phyloP scores from a whole-genome alignment of 2,329 filamentous ascomycete genomes.

The Fusarium sp. region DNA sequence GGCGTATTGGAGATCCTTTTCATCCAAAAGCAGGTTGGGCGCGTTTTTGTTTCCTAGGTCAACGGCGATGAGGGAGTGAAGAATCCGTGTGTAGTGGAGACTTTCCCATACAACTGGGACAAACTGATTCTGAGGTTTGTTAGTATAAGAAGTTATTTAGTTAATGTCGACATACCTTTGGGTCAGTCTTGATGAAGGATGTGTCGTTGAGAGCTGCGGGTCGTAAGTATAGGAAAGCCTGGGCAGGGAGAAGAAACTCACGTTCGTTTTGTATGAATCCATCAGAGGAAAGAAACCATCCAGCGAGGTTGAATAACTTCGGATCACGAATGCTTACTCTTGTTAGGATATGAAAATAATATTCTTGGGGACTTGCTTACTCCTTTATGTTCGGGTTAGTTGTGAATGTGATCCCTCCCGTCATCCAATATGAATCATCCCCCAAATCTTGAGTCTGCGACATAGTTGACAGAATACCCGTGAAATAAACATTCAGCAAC shows the following conservation, averaged over 20 bases:
- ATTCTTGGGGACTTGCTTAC: not conserved
- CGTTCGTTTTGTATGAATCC: not conserved
- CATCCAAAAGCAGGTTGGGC: not conserved
- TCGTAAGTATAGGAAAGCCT: not conserved
- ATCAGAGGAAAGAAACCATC: conserved; percentile 14
- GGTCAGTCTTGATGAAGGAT: not conserved
- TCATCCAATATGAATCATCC: conserved; percentile 2
- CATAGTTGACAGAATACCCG: conserved; percentile 10
- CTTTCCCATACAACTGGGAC: not conserved
- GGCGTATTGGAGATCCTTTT: conserved; percentile 15
- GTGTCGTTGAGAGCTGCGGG: not conserved
- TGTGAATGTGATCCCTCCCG: not conserved
- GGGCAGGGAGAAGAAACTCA: not conserved
- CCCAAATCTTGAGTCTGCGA: not conserved
- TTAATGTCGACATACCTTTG: accelerated
- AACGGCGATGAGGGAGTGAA: conserved; percentile 14
- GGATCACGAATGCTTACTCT: not conserved
- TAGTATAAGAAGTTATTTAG: accelerated
- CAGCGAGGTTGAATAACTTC: not conserved
- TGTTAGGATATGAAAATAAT: accelerated
- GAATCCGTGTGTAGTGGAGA: conserved; percentile 8
- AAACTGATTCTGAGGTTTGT: not conserved
- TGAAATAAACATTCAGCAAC: conserved; percentile 13
- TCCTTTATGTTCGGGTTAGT: not conserved
- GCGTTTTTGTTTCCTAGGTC: conserved; percentile 15